These are phyloP conservation scores for Fusarium fujikuroi DNA, from an alignment of 2,329 filamentous ascomycete genomes.

Conservation along the genomic window DNA sequence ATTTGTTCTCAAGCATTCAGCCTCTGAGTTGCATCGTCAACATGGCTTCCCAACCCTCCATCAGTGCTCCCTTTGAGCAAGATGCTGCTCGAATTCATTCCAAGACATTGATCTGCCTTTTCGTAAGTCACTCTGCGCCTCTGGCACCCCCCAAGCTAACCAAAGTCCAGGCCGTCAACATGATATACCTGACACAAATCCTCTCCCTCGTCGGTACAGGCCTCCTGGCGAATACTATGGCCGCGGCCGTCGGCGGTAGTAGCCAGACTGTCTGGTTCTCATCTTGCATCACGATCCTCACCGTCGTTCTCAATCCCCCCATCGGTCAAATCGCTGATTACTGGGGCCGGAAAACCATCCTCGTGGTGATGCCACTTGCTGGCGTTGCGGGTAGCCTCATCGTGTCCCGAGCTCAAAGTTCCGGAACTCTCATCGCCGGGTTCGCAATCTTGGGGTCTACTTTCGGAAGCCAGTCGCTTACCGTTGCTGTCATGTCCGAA, in stretches of 20 bases:
- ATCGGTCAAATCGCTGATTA: background rate
- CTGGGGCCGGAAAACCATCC: background rate
- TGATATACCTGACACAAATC: background rate
- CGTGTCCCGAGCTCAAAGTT: background rate
- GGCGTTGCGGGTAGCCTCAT: background rate
- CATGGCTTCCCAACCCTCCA: background rate
- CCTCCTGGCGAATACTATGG: background rate
- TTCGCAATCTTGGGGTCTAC: background rate
- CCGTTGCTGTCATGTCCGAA: background rate
- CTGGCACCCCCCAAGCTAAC: background rate
- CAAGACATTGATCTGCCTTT: background rate
- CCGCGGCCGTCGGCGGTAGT: background rate
- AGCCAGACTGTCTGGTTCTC: background rate
- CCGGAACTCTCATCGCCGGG: background rate
- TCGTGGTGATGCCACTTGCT: background rate
- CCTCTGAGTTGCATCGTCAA: background rate
- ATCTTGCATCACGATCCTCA: background rate
- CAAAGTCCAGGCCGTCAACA: background rate
- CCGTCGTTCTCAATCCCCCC: background rate
- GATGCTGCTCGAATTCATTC: background rate
- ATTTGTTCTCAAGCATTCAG: background rate
- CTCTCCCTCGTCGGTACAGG: background rate
- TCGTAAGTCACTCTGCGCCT: background rate
- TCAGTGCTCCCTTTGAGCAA: background rate
- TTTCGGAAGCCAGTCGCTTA: background rate